Evolutionary conservation across 768 basidiomycete species (phyloP), one percentile per base, ranked within the genome.

Genomic region (Rhodotorula toruloides): DNA sequence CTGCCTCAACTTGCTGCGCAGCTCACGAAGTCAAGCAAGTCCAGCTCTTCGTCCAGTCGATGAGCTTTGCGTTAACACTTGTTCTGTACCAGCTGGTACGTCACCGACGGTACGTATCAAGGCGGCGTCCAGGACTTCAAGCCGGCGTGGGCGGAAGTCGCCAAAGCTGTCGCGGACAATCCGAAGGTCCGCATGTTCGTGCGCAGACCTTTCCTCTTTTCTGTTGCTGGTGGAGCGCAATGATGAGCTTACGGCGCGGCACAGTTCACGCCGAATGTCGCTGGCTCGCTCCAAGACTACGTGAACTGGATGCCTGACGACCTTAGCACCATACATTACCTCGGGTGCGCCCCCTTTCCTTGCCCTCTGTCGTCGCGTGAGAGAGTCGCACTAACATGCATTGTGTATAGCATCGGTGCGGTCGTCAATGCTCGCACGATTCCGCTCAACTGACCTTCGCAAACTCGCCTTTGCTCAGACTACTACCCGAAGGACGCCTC

Each of bases 171-270:
- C 40, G 36, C 59, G 31, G 59, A 67, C 19, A 61, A 69, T 13
- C 54, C 60, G n/a, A 57, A 58, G 42, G 65, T 75, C 25, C 72
- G 71, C 60, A 71, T 75, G 72, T 72, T 71, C 34, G 72, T 65
- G 39, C 47, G 58, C 31, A 22, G 27, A 8, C 21, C 32, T 27
- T 6, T 19, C 39, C 10, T 39, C 42, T 42, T 49, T 37, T 17
- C 13, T 43, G 31, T n/a, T n/a, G 19, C 6, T n/a, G 11, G 14
- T 13, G 27, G 25, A 19, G 12, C 21, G 25, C 25, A 13, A 14
- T n/a, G 29, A 13, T 32, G 29, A 6, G n/a, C 25, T 17, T 48
- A 10, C 47, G 27, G 7, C n/a, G 12, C 19, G 11, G 10, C 17
- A 2, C 48, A 58, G 54, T 67, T 54, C 50, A 64, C 71, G 9